Percentiles rank a stretch among this genome's conserved stretches.
phyloP scores from a whole-genome alignment of 2,329 filamentous ascomycete genomes.

The Trichoderma lentiforme region DNA sequence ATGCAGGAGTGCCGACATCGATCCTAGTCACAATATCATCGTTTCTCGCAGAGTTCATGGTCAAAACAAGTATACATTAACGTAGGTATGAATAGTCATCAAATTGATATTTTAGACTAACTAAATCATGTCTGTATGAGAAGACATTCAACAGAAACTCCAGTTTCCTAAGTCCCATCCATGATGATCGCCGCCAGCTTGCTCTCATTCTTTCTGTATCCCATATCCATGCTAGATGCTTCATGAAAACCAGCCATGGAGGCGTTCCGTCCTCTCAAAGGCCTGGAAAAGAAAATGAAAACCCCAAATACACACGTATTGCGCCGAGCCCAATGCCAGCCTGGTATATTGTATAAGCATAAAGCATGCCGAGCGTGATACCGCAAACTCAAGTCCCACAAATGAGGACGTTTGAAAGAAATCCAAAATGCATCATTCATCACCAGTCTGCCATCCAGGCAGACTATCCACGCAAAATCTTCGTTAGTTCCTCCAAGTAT shows the following conservation, averaged over 20 bases:
- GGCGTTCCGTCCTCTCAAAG: slow-evolving; percentile 7
- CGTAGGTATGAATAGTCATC: neutral
- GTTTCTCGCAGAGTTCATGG: neutral
- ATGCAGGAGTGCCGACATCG: neutral
- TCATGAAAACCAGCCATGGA: slow-evolving; percentile 9
- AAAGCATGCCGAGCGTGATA: slow-evolving; percentile 15
- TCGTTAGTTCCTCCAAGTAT: neutral
- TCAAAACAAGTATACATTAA: neutral
- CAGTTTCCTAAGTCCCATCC: neutral
- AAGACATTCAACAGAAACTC: neutral
- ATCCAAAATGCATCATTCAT: slow-evolving; percentile 8
- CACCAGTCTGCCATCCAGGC: slow-evolving; percentile 16
- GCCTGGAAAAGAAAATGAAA: neutral
- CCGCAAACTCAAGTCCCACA: slow-evolving; percentile 1
- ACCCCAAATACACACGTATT: slow-evolving; percentile 10
- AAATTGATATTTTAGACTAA: neutral
- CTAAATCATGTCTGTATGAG: neutral
- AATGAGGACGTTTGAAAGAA: neutral
- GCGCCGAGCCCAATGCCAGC: slow-evolving; percentile 20
- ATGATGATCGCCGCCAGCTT: neutral
- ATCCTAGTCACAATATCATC: neutral
- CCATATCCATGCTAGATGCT: slow-evolving; percentile 9
- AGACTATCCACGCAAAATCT: neutral
- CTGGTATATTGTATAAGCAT: slow-evolving; percentile 21
- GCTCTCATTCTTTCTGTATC: slow-evolving; percentile 5